Percentiles rank a stretch among this genome's conserved stretches.
These are phyloP conservation scores for Phytophthora aleatoria DNA, from an alignment of 352 stramenopile species.

Conservation along the genomic window DNA sequence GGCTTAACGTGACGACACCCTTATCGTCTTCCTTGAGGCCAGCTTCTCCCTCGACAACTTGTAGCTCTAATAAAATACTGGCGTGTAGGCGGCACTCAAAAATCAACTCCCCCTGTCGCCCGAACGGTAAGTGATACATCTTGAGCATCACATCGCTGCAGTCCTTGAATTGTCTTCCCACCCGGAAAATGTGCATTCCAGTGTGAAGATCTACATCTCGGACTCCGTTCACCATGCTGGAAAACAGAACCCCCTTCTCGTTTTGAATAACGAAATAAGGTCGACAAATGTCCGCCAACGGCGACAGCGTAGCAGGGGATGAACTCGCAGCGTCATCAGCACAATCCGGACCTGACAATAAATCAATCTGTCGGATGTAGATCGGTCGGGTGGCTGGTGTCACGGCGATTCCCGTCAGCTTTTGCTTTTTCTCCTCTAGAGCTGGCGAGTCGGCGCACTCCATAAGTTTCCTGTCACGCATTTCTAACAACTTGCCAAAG, in stretches of 20 bases:
- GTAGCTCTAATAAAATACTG: slow-evolving; percentile 75
- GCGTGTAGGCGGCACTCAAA: slow-evolving; percentile 77
- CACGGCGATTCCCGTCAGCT: slow-evolving; percentile 79
- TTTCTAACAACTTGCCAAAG: slow-evolving; percentile 77
- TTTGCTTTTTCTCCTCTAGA: slow-evolving; percentile 73
- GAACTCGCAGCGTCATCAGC: slow-evolving; percentile 9
- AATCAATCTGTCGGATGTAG: slow-evolving; percentile 82
- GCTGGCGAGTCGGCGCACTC: slow-evolving; percentile 48
- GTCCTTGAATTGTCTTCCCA: slow-evolving; percentile 61
- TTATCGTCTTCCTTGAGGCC: slow-evolving; percentile 35
- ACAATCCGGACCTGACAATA: slow-evolving; percentile 43
- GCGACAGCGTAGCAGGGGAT: slow-evolving; percentile 5
- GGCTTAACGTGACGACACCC: slow-evolving; percentile 50
- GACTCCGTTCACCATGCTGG: slow-evolving; percentile 84
- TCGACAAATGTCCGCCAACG: slow-evolving; percentile 48
- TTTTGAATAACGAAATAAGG: slow-evolving; percentile 90
- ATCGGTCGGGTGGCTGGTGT: slow-evolving; percentile 67
- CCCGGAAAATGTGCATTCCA: slow-evolving; percentile 67
- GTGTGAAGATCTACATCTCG: slow-evolving; percentile 62
- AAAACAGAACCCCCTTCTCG: slow-evolving; percentile 87
- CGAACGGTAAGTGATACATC: slow-evolving; percentile 91
- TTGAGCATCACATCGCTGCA: slow-evolving; percentile 79
- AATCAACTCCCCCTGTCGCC: slow-evolving; percentile 80
- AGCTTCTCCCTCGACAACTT: slow-evolving; percentile 30
- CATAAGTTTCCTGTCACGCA: slow-evolving; percentile 69